Evolutionary conservation across 305 asterid genomes (phyloP), one percentile per base, ranked within the genome.

Genomic region (Fraxinus albicans): DNA sequence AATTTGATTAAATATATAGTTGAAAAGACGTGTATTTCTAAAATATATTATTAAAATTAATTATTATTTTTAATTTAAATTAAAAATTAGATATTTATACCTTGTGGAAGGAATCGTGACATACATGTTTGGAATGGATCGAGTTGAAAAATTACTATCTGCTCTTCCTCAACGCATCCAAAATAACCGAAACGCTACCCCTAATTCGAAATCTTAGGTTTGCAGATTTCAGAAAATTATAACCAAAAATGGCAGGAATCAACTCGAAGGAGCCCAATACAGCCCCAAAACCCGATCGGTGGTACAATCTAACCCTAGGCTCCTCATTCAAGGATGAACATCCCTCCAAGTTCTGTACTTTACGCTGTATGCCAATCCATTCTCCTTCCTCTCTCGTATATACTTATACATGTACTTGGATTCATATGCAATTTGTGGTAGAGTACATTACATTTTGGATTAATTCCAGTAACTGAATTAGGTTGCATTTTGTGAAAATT

Each of bases 301-400:
- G 98, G 99, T 96, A 94, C 88, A 84, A 92, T 81, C 86, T 96
- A 84, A 88, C 89, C 85, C 91, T 96, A 36, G 99, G 99, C 25
- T 91, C 98, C 80, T 93, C 99, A 72, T 96, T 94, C 91, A 92
- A 88, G 86, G 98, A 96, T 40, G 83, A 80, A 25, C 89, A 89
- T 17, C 91, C 92, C 75, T 94, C 99, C 74, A 96, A 91, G 88
- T 96, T 96, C 95, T 93, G 99, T 92, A 94, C 98, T 86, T 87
- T 96, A 70, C 95, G 99, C 53, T 96, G 99, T 96, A 89, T 58
- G 86, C 40, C 44, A 50, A 33, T 12, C 19, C 33, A 36, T 36
- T 36, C 9, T 33, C 19, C 31, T 2, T 50, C 79, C 80, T 47
- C 58, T 73, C 42, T 73, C 2, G 2, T 3, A 6, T 17, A 65